Evolutionary conservation across 108 stramenopile genomes (phyloP).

Genomic region (Pseudonitzschia multiseries): DNA sequence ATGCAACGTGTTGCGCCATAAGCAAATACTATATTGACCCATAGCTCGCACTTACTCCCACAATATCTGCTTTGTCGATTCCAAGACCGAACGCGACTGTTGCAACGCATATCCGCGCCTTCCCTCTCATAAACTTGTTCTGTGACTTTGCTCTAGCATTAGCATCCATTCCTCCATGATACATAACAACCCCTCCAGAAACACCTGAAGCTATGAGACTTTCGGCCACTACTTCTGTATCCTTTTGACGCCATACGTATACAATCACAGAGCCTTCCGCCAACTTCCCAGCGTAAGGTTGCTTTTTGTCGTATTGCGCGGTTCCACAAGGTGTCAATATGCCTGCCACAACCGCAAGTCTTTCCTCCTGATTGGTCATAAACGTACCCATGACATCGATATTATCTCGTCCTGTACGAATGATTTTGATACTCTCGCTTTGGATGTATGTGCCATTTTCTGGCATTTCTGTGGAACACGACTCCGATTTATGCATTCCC

Average conservation of each 20-base stretch:
- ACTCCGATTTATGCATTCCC: conserved; percentile 37
- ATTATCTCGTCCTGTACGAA: conserved; percentile 78
- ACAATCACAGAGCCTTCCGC: conserved; percentile 82
- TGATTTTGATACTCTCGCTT: conserved; percentile 53
- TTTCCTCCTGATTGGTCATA: conserved; percentile 60
- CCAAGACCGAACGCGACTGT: conserved; percentile 98
- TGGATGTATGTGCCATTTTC: conserved; percentile 7
- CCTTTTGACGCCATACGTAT: conserved; percentile 89
- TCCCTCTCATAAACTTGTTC: conserved; percentile 84
- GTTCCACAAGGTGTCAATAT: conserved; percentile 44
- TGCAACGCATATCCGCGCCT: conserved; percentile 88
- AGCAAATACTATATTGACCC: background rate
- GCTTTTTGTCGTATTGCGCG: conserved; percentile 8
- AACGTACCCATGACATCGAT: conserved; percentile 73
- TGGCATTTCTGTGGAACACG: background rate
- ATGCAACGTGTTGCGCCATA: background rate
- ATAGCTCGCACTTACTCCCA: conserved; percentile 39
- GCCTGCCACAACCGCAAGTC: conserved; percentile 56
- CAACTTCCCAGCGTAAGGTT: conserved; percentile 47
- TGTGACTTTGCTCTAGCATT: conserved; percentile 68
- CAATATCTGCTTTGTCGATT: conserved; percentile 94
- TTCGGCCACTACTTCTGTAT: conserved; percentile 87
- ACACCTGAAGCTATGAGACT: conserved; percentile 57
- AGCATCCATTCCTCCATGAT: conserved; percentile 90
- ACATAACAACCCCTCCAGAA: conserved; percentile 71